Percentiles rank a stretch among this genome's conserved stretches.
These are phyloP conservation scores for Eucalyptus sideroxylon DNA, from an alignment of 345 rosid genomes.

Conservation along the genomic window DNA sequence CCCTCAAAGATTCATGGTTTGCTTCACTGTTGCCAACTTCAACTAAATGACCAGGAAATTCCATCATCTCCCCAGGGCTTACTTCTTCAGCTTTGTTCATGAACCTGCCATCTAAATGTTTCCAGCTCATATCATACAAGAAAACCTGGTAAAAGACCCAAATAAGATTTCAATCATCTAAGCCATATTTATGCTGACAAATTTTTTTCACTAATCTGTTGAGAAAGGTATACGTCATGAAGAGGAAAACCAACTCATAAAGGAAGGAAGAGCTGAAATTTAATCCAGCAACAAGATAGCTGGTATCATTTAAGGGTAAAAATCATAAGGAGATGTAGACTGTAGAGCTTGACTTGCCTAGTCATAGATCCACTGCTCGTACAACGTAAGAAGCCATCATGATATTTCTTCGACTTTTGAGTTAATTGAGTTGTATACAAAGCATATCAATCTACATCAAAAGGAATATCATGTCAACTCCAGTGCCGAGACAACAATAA, in stretches of 20 bases:
- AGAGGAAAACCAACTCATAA: neutral
- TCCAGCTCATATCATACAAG: conserved; percentile 26
- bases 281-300: neutral
- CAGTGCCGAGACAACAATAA: neutral
- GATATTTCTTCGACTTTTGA: conserved; percentile 49
- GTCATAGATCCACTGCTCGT: conserved; percentile 14
- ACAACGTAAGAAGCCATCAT: conserved; percentile 40
- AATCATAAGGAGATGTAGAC: neutral
- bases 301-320: neutral
- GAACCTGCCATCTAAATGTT: too few relatives aligned
- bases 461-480: neutral
- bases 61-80: neutral
- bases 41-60: conserved; percentile 35
- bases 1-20: neutral
- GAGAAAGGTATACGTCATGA: neutral
- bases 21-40: conserved; percentile 25
- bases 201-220: rapidly evolving
- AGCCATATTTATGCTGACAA: neutral
- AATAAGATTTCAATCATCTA: neutral
- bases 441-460: conserved; percentile 27
- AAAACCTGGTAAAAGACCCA: conserved; percentile 8
- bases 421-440: conserved; percentile 39
- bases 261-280: neutral
- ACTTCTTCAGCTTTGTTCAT: too few relatives aligned
- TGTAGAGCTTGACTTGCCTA: conserved; percentile 23